Base-by-base conservation (phyloP, 768 basidiomycete species). In the Gloeopeniophorella convolvens region DNA sequence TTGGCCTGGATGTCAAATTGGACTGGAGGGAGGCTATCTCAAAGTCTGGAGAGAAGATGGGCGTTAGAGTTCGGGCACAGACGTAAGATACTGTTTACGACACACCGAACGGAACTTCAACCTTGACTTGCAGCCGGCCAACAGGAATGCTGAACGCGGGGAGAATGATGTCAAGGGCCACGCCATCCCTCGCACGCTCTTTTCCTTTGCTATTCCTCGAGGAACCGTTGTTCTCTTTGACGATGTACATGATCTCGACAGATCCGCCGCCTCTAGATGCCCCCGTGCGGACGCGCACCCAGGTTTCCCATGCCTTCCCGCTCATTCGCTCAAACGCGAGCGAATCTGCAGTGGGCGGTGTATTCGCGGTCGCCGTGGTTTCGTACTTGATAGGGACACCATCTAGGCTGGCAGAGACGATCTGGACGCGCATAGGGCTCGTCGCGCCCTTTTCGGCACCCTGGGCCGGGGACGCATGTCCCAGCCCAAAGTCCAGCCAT, bases 401-500 rank as follows among this genome's bases (percentile, higher is more conserved):
- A 45, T 84, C 82, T 36, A 85, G 61, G 56, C 74, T 84, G 31
- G 76, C 82, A 55, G 72, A 76, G 41, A 78, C 69, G 42, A 85
- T 71, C 13, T 80, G 72, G 41, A 82, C 71, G 46, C 66, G 71
- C 36, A 77, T 75, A 34, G 69, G 66, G 27, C 56, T 56, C 30
- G 33, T 50, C 39, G 60, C 57, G 30, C 58, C 51, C 41, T 54
- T 52, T 18, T 50, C 45, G 11, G 54, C 45, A 21, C 64, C 52
- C 42, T 62, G 32, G 21, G 60, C 59, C 24, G 57, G 46, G 34
- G 55, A 55, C n/a, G 65, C 65, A 45, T 75, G 69, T 2, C 79
- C 80, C 42, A 89, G 68, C 23, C 85, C 85, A 59, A 89, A 88
- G 62, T 88, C 85, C 16, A 89, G 68, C 80, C 79, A 85, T 43